Conservation (phyloP, 805 yeast genomes). For the Wickerhamiella spandovensis region DNA sequence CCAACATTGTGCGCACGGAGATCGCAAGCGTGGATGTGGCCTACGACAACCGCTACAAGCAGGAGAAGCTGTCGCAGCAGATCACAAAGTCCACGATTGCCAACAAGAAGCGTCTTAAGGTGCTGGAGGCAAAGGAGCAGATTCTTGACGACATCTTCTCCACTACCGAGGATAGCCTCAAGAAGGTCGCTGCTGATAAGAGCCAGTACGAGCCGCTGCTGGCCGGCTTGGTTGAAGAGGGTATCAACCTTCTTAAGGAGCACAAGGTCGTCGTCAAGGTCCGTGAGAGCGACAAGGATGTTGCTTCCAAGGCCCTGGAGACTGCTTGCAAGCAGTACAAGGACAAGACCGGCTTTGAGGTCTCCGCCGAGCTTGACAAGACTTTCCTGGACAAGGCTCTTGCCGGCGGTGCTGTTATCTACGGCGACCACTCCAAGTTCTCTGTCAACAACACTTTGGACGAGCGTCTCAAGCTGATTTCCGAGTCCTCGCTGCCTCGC, state of each 20-base stretch:
- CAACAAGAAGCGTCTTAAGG: conserved; percentile 87
- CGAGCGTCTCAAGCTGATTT: conserved; percentile 75
- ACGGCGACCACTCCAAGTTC: conserved; percentile 65
- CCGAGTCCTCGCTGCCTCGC: conserved; percentile 81
- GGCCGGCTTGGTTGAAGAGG: conserved; percentile 67
- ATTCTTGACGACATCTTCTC: conserved; percentile 63
- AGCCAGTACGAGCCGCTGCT: conserved; percentile 54
- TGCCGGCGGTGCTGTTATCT: conserved; percentile 77
- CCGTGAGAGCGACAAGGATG: conserved; percentile 47
- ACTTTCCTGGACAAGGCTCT: conserved; percentile 38
- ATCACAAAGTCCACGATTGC: conserved; percentile 90
- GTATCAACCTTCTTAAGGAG: conserved; percentile 54
- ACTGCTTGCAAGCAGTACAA: conserved; percentile 54
- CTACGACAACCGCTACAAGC: conserved; percentile 74
- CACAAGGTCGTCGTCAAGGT: conserved; percentile 48
- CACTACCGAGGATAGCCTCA: conserved; percentile 51
- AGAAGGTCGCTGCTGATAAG: conserved; percentile 40
- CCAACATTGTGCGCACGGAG: conserved; percentile 85
- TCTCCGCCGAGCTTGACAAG: conserved; percentile 45
- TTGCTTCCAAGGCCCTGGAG: conserved; percentile 47
- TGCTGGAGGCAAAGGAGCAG: conserved; percentile 74
- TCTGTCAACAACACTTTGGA: conserved; percentile 87
- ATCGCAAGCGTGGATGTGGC: conserved; percentile 72
- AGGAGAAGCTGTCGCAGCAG: conserved; percentile 86
- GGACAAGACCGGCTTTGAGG: conserved; percentile 44